Evolutionary conservation across 768 basidiomycete genomes (phyloP), one percentile per base, ranked within the genome.

Genomic region (Tephrocybe sp.): DNA sequence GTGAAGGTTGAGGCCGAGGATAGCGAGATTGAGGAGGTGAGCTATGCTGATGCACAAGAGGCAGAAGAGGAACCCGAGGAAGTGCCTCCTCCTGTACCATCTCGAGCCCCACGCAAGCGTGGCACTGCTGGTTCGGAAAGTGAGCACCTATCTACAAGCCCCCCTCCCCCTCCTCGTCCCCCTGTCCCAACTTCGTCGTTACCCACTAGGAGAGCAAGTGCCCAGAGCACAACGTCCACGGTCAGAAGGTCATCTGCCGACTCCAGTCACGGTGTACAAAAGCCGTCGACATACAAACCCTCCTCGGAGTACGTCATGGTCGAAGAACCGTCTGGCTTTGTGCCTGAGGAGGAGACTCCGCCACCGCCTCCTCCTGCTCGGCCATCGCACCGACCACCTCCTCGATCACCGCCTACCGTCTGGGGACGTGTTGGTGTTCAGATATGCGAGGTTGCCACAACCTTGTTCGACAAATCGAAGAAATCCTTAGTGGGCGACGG

Each of bases 401-500:
- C 27, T 5, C 27, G 27, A 29, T 29, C 27, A 29, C 8, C 33
- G 8, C 33, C 33, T 34, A 70, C 74, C 1, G 66, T 91, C 4
- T 86, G 86, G 79, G 80, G 80, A 4, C 80, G 82, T 23, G 82
- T 89, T 1, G 94, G 94, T 10, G 79, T 83, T 3, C 82, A 82
- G 49, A 75, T 95, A 3, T 79, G 81, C 59, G 82, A 89, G 55
- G 74, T 79, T 0, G 91, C 93, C 1, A 76, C 78, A 13, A 67
- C 71, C 33, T 62, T 94, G 44, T 79, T 75, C 53, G 87, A 88
- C 29, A 84, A 86, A 56, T 91, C 89, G 31, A 92, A 86, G 69
- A 85, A 80, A 65, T 62, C 75, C 7, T 73, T 92, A 33, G 77
- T 94, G 23, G 94, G 91, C 4, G 92, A 95, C 59, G 93, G 94